Evolutionary conservation across 1,284 basidiomycete genomes (phyloP), one percentile per base, ranked within the genome.

Genomic region (Cryptococcus sp.): DNA sequence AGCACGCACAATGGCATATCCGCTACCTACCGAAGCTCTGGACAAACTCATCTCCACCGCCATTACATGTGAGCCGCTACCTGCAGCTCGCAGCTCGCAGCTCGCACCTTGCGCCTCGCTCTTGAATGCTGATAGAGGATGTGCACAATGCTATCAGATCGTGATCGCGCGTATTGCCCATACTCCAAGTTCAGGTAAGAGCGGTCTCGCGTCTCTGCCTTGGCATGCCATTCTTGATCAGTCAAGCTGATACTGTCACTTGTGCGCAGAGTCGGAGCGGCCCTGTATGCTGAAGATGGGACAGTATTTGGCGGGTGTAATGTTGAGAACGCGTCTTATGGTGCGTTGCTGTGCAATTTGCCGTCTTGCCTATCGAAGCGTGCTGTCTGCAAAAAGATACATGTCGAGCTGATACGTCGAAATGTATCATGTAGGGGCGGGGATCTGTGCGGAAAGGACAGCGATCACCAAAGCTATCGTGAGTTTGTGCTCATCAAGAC

Each of bases 241-340:
- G 20, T 34, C 51, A 38, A 46, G 38, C 4, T 37, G 2, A 22
- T 45, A 16, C 11, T 20, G 26, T 41, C 25, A 34, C 53, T 46
- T 7, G 45, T n/a, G n/a, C 5, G 11, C 52, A 78, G 77, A 11
- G 93, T 96, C 11, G 93, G 93, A 0, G 91, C 92, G 0, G 88
- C 91, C 0, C 79, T 95, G 13, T 78, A 94, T 19, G 81, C 86
- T 1, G 74, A 82, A 0, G 83, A 87, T 58, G 91, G 89, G 1
- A 78, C 81, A 15, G 84, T 94, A 41, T 83, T 93, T 61, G 88
- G 85, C 54, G 92, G 93, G 5, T 86, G 87, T 40, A 95, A 94
- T 70, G 83, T 95, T 58, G 93, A 96, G 79, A 95, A 95, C 69
- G 91, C 91, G 0, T 90, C 89, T 0, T 93, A 92, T 72, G 89